Base-by-base conservation (phyloP, 1,139 yeast species). In the Wickerhamomyces sp. region DNA sequence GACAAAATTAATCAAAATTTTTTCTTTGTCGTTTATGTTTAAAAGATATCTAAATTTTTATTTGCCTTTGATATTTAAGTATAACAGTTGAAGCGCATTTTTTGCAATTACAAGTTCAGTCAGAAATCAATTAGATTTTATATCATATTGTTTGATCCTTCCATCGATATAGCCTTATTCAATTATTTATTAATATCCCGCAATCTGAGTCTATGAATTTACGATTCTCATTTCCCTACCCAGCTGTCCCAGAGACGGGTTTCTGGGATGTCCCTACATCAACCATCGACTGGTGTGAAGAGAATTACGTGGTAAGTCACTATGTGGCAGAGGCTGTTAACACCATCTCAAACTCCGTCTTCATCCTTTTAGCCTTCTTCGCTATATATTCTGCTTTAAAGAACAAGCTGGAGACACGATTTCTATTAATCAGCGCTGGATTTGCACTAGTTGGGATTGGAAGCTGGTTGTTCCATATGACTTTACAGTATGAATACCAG, bases 381-480 rank as follows among this genome's bases (percentile, higher is more conserved):
- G 55, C 55, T 6, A 37, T 86, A 31, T 65, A 66, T 48, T 79
- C 85, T 35, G 81, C 88, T 5, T 52, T 70, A 36, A 65, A 63
- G 18, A 79, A 89, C 49, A 65, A 69, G 28, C 71, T 84, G 43
- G 97, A 90, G 43, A 58, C 61, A 6, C 67, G 97, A 47, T 92
- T 89, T 54, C 54, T 83, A 2, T 65, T 85, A 37, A 77, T 86
- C 14, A 81, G 88, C 12, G 49, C 80, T 18, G 97, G 97, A 6
- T 89, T 92, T 60, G 76, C 83, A 39, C 68, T 85, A 9, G 98
- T 92, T 9, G 98, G 98, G 1, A 61, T 89, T 30, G 98, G 98
- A 2, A 78, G 89, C 27, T 92, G 97, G 95, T 67, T 88, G 52
- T 92, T 92, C 67, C 98, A 92, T 62, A 92, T 92, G 97, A 90